These are phyloP conservation scores for Picea abies DNA, from an alignment of 83 land plant genomes.

Conservation along the genomic window DNA sequence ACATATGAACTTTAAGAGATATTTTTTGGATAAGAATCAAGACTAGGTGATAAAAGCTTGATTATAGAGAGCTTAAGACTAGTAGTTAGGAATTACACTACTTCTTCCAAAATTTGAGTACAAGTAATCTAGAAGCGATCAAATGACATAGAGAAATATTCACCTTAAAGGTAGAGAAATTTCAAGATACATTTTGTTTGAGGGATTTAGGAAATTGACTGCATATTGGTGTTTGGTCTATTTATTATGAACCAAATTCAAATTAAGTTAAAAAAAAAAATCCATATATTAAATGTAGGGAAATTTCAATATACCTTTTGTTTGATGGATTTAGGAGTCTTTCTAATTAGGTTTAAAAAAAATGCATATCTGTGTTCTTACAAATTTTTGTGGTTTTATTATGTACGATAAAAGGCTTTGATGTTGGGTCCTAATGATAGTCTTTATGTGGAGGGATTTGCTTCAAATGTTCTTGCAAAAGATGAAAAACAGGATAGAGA, in stretches of 20 bases:
- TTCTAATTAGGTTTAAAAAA: not conserved
- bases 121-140: no score
- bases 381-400: conserved; percentile 15
- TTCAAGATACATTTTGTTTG: not conserved
- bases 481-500: conserved; percentile 99
- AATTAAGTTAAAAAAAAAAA: not conserved
- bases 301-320: not conserved
- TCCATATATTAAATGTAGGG: no score
- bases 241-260: not conserved
- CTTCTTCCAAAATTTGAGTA: no score
- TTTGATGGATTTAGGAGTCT: not conserved
- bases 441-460: conserved; percentile 94
- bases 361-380: not conserved
- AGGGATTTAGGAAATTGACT: not conserved
- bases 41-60: no score
- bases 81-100: no score
- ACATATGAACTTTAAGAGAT: no score
- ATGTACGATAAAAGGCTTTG: conserved; percentile 52
- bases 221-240: not conserved
- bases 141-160: not conserved
- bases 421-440: conserved; percentile 83
- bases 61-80: no score
- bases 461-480: conserved; percentile 84
- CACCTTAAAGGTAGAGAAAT: not conserved
- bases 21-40: no score